phyloP scores from a whole-genome alignment of 2,329 filamentous ascomycete species.

The Aspergillus vadensis region DNA sequence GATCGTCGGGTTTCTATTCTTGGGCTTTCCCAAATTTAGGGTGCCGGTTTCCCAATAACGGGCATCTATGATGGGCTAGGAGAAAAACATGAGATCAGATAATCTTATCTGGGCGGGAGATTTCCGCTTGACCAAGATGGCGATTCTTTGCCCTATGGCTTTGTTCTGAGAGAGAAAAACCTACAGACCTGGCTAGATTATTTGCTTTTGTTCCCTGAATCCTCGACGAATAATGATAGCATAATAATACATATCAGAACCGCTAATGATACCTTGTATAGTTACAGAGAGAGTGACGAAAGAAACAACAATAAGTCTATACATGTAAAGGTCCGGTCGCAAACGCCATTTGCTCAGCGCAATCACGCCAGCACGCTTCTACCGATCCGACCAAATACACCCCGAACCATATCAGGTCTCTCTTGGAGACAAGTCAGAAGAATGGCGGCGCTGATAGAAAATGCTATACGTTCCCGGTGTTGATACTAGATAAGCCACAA shows the following conservation, averaged over 20 bases:
- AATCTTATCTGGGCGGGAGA: not conserved
- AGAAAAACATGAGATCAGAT: not conserved
- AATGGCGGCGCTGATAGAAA: constrained; percentile 68
- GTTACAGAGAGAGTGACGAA: not conserved
- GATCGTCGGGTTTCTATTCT: not conserved
- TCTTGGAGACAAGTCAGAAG: constrained; percentile 69
- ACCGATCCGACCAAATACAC: constrained; percentile 64
- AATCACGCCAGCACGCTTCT: constrained; percentile 30
- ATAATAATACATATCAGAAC: not conserved
- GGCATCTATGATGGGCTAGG: not conserved
- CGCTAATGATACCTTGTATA: not conserved
- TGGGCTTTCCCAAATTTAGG: not conserved
- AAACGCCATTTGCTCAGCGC: not conserved
- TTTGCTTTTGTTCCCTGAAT: not conserved
- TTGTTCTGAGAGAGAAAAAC: not conserved
- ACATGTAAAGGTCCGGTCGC: not conserved
- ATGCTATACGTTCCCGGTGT: constrained; percentile 67
- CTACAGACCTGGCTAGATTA: not conserved
- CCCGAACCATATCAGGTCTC: constrained; percentile 64
- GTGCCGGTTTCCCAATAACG: not conserved
- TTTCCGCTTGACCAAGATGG: not conserved
- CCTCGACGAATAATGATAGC: not conserved
- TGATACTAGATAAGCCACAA: constrained; percentile 52
- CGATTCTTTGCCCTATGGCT: not conserved
- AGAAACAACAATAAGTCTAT: constrained; percentile 6